Percentiles rank a stretch among this genome's conserved stretches.
phyloP scores from a whole-genome alignment of 148 eudicot genomes.

The Beta vulgaris region DNA sequence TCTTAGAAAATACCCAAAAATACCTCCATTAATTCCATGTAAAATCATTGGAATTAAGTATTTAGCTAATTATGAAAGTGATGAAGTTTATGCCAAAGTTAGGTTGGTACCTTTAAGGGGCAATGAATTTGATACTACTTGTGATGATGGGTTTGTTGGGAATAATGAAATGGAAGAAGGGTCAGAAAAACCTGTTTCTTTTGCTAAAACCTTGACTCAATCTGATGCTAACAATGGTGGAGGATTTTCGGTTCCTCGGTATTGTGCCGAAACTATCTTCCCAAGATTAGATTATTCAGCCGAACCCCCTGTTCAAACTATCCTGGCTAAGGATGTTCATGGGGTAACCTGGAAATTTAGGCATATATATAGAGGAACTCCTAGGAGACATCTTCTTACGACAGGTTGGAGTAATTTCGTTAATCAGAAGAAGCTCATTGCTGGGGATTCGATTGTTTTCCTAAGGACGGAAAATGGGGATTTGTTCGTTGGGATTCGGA shows the following conservation, averaged over 20 bases:
- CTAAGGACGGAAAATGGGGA: constrained; percentile 79
- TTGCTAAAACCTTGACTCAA: constrained; percentile 88
- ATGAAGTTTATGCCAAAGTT: constrained; percentile 78
- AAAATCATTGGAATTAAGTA: constrained; percentile 50
- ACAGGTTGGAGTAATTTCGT: constrained; percentile 97
- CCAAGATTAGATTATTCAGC: constrained; percentile 77
- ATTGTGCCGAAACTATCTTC: constrained; percentile 93
- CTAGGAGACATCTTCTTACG: constrained; percentile 80
- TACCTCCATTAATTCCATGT: constrained; percentile 57
- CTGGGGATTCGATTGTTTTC: constrained; percentile 91
- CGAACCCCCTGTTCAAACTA: constrained; percentile 90
- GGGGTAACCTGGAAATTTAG: constrained; percentile 84
- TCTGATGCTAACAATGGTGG: constrained; percentile 99
- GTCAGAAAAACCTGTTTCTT: constrained; percentile 58
- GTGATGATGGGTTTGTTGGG: constrained; percentile 32
- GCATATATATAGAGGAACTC: constrained; percentile 94
- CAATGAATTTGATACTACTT: constrained; percentile 33
- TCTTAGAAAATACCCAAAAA: constrained; percentile 42
- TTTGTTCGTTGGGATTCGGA: constrained; percentile 77
- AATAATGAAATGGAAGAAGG: constrained; percentile 27
- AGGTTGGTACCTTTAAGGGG: constrained; percentile 46
- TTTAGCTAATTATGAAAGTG: constrained; percentile 65
- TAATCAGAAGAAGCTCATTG: constrained; percentile 83
- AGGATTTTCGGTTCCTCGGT: constrained; percentile 85
- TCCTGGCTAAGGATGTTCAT: constrained; percentile 81